These are phyloP conservation scores for Singerocomus rubriflavus DNA, from an alignment of 1,284 basidiomycete genomes.

Conservation along the genomic window DNA sequence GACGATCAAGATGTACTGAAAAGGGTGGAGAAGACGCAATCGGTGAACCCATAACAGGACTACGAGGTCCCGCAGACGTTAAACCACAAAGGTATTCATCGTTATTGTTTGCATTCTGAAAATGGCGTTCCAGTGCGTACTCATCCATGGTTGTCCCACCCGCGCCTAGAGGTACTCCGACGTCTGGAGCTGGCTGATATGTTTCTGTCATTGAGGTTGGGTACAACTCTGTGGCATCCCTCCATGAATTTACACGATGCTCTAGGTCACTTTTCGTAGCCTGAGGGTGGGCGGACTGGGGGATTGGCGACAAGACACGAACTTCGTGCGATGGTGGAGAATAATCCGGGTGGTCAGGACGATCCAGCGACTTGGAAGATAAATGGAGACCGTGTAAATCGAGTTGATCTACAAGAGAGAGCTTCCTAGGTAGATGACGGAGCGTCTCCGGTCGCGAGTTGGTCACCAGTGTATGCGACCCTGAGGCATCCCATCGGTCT, in stretches of 20 bases:
- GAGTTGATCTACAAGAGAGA: slow-evolving; percentile 64
- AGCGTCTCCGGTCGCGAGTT: slow-evolving; percentile 22
- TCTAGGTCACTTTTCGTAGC: slow-evolving; percentile 50
- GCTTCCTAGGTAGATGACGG: slow-evolving; percentile 58
- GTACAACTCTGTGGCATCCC: slow-evolving; percentile 49
- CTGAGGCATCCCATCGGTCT: slow-evolving; percentile 31
- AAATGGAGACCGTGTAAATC: slow-evolving; percentile 43
- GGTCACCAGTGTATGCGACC: slow-evolving; percentile 26
- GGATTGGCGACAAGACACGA: slow-evolving; percentile 54
- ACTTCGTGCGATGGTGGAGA: background rate
- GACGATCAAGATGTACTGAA: slow-evolving; percentile 53
- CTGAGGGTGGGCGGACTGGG: slow-evolving; percentile 57
- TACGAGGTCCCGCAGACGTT: slow-evolving; percentile 58
- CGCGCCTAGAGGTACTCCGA: background rate
- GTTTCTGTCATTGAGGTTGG: slow-evolving; percentile 46
- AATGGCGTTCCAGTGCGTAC: slow-evolving; percentile 18
- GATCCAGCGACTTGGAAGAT: slow-evolving; percentile 29
- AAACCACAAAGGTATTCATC: slow-evolving; percentile 68
- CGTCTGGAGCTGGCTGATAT: slow-evolving; percentile 20
- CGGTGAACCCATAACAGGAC: slow-evolving; percentile 38
- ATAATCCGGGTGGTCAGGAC: slow-evolving; percentile 15
- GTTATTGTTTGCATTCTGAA: slow-evolving; percentile 34
- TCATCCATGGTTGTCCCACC: slow-evolving; percentile 19
- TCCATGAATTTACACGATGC: slow-evolving; percentile 61
- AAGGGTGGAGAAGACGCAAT: slow-evolving; percentile 37